Conservation (phyloP, 768 basidiomycete species). For the Lentinus tigrinus region DNA sequence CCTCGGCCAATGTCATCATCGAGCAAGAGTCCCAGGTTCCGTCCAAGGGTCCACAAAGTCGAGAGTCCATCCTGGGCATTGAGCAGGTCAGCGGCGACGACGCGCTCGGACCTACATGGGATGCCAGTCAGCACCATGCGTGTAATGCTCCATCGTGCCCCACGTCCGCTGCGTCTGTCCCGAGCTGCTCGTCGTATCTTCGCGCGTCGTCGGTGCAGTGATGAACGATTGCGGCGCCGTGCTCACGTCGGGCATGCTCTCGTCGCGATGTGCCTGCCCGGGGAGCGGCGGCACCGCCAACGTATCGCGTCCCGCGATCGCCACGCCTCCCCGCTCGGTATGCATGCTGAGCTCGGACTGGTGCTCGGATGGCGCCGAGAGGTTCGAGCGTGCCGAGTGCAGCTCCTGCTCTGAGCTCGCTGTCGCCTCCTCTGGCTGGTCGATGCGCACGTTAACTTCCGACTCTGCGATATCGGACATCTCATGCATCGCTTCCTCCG, state of each 20-base stretch:
- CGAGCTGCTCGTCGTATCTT: constrained; percentile 53
- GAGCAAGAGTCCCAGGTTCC: background rate
- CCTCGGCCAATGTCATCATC: background rate
- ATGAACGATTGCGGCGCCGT: constrained; percentile 70
- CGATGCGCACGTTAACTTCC: constrained; percentile 13
- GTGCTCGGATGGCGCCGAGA: constrained; percentile 19
- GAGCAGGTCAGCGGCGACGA: background rate
- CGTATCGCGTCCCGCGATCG: constrained; percentile 25
- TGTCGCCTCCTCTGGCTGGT: too few species aligned
- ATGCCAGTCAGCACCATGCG: constrained; percentile 13
- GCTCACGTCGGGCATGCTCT: constrained; percentile 60
- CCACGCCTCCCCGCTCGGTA: constrained; percentile 23
- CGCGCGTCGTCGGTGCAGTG: constrained; percentile 60
- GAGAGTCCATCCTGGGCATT: background rate
- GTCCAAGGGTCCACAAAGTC: constrained; percentile 1
- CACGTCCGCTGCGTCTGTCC: constrained; percentile 48
- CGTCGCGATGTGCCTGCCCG: constrained; percentile 9
- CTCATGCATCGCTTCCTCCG: constrained; percentile 20
- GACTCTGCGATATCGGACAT: constrained; percentile 20
- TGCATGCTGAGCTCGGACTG: constrained; percentile 15
- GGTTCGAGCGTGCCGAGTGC: constrained; percentile 24
- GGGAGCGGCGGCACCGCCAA: background rate
- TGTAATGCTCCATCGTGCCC: constrained; percentile 40
- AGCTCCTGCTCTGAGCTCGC: constrained; percentile 4
- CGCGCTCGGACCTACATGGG: background rate